These are phyloP conservation scores for Chlamydomonas applanata DNA, from an alignment of 139 green algal genomes.

Conservation along the genomic window DNA sequence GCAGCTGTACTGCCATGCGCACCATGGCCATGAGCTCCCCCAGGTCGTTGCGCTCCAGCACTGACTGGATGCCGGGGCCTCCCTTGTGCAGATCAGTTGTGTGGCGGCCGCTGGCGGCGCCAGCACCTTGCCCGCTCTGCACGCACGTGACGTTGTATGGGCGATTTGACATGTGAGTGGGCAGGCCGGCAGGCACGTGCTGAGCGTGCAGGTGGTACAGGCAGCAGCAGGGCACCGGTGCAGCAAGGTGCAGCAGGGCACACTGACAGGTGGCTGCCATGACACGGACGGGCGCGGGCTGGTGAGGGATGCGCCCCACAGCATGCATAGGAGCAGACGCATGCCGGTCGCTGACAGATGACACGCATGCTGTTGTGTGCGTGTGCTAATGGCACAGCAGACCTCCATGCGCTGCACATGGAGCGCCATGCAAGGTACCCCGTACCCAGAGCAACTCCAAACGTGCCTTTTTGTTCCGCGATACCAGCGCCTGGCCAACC, in stretches of 20 bases:
- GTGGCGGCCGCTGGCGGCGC: constrained; percentile 39
- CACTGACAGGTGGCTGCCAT: too few species aligned
- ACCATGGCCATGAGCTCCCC: constrained; percentile 93
- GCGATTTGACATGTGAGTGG: too few species aligned
- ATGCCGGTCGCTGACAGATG: too few species aligned
- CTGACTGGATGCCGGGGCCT: constrained; percentile 67
- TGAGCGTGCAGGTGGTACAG: too few species aligned
- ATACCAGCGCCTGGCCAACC: constrained; percentile 66
- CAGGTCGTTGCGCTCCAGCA: constrained; percentile 88
- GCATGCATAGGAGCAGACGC: too few species aligned
- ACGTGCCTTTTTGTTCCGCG: constrained; percentile 52
- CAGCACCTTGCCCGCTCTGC: neutral
- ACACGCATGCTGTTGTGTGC: too few species aligned
- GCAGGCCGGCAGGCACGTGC: too few species aligned
- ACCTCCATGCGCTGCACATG: neutral
- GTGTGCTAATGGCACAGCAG: too few species aligned
- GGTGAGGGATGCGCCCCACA: too few species aligned
- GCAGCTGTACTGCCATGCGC: neutral
- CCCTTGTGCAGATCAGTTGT: constrained; percentile 58
- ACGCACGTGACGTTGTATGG: neutral
- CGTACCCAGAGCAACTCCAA: neutral
- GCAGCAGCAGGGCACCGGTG: too few species aligned
- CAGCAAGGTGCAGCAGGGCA: too few species aligned
- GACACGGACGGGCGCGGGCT: too few species aligned
- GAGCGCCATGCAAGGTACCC: neutral